Percentiles rank a stretch among this genome's conserved stretches.
These are phyloP conservation scores for Trypanosoma vivax DNA, from an alignment of 208 protist genomes.

Conservation along the genomic window DNA sequence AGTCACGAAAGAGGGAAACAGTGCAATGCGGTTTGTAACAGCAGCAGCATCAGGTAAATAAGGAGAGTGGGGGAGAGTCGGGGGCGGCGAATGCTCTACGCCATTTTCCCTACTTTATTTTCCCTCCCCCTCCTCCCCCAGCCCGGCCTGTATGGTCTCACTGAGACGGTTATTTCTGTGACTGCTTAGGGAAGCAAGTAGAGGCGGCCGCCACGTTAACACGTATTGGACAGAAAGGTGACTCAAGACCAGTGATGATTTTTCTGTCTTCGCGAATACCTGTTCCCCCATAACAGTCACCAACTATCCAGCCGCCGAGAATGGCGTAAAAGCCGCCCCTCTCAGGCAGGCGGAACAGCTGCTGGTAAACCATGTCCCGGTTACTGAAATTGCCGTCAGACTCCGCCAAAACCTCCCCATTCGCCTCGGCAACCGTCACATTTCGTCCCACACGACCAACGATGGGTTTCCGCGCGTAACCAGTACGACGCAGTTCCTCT, in stretches of 20 bases:
- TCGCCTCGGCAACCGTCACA: constrained; percentile 62
- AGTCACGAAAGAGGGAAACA: not conserved
- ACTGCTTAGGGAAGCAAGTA: not conserved
- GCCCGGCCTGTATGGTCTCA: not conserved
- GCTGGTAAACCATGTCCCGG: constrained; percentile 83
- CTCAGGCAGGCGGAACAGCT: constrained; percentile 61
- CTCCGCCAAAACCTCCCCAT: constrained; percentile 46
- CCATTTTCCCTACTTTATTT: not conserved
- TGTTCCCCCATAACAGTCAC: constrained; percentile 70
- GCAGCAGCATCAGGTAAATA: too few relatives aligned
- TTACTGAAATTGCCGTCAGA: constrained; percentile 73
- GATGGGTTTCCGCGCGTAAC: constrained; percentile 85
- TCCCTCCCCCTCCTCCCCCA: not conserved
- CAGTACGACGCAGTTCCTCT: constrained; percentile 40
- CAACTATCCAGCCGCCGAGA: constrained; percentile 85
- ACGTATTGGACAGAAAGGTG: constrained; percentile 69
- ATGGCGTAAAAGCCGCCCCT: constrained; percentile 84
- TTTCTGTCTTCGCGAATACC: constrained; percentile 82
- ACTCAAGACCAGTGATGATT: constrained; percentile 78
- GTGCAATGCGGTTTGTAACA: too few relatives aligned
- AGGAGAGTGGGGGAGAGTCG: too few relatives aligned
- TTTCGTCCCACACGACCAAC: constrained; percentile 82
- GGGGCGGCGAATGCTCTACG: too few relatives aligned
- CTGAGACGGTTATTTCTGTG: too few relatives aligned
- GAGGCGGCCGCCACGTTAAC: constrained; percentile 14